These are phyloP conservation scores for Alternaria dauci DNA, from an alignment of 2,329 filamentous ascomycete species.

Conservation along the genomic window DNA sequence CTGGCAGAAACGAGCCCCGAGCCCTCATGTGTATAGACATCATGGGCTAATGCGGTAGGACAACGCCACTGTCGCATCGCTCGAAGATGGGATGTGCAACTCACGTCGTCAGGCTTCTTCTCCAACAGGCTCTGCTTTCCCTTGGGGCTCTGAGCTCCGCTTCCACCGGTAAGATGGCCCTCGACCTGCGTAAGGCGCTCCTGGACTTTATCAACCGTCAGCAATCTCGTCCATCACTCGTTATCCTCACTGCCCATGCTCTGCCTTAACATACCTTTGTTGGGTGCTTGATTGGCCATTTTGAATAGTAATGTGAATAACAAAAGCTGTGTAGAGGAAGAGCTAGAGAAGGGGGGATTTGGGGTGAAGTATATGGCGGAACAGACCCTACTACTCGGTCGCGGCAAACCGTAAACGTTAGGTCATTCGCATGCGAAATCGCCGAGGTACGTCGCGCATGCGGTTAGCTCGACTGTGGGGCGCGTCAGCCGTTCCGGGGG, in stretches of 20 bases:
- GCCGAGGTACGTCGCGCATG: constrained; percentile 26
- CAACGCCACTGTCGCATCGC: background rate
- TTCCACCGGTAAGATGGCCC: constrained; percentile 62
- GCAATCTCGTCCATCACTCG: constrained; percentile 6
- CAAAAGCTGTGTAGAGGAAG: constrained; percentile 8
- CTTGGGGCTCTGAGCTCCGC: constrained; percentile 37
- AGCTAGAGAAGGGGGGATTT: constrained; percentile 4
- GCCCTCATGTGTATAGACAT: background rate
- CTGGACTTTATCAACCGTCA: constrained; percentile 55
- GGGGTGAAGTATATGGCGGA: constrained; percentile 1
- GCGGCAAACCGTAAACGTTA: constrained; percentile 10
- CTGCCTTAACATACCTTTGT: constrained; percentile 28
- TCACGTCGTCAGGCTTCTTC: constrained; percentile 67
- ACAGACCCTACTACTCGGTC: constrained; percentile 1
- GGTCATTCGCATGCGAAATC: constrained; percentile 22
- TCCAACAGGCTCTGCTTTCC: constrained; percentile 56
- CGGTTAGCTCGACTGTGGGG: constrained; percentile 24
- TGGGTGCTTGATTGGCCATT: constrained; percentile 50
- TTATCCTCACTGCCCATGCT: background rate
- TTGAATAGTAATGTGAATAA: constrained; percentile 17
- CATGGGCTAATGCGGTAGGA: background rate
- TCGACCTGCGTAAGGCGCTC: constrained; percentile 67
- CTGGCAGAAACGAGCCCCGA: no score
- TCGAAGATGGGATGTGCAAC: constrained; percentile 19
- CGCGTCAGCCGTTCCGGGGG: constrained; percentile 23